Percentiles rank a stretch among this genome's conserved stretches.
These are phyloP conservation scores for Colletotrichum camelliae DNA, from an alignment of 2,329 filamentous ascomycete genomes.

Conservation along the genomic window DNA sequence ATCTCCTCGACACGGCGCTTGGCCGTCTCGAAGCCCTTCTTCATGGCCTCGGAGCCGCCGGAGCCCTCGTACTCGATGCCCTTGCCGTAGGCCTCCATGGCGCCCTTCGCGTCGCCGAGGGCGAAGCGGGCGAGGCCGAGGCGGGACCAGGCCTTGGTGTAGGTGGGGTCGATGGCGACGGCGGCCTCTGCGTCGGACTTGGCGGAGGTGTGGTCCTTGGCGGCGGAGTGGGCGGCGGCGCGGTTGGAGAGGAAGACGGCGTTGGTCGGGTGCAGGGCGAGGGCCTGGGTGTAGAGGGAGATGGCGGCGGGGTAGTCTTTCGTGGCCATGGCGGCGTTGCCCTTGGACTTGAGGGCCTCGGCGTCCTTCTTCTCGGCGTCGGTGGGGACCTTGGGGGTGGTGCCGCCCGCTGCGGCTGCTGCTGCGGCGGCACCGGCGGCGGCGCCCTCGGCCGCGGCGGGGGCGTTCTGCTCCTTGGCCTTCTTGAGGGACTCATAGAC, in stretches of 20 bases:
- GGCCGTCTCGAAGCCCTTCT: conserved; percentile 94
- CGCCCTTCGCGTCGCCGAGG: conserved; percentile 86
- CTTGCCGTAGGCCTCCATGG: conserved; percentile 92
- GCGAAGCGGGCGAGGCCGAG: conserved; percentile 92
- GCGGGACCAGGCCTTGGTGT: conserved; percentile 97
- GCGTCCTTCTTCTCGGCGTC: conserved; percentile 77
- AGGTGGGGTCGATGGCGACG: conserved; percentile 84
- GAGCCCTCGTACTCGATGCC: conserved; percentile 95
- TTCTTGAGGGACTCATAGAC: conserved; percentile 95
- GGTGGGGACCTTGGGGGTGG: conserved; percentile 38
- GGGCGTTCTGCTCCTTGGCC: conserved; percentile 27
- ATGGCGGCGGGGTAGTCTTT: conserved; percentile 89
- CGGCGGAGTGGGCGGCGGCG: conserved; percentile 88
- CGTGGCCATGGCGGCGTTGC: conserved; percentile 92
- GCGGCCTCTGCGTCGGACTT: conserved; percentile 90
- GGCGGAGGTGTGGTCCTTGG: conserved; percentile 83
- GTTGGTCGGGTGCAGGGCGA: conserved; percentile 81
- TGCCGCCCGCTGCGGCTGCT: conserved; percentile 22
- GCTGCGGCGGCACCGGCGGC: conserved; percentile 45
- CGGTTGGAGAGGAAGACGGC: conserved; percentile 98
- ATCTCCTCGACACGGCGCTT: conserved; percentile 87
- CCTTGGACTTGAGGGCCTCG: conserved; percentile 86
- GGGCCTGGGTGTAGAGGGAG: conserved; percentile 85
- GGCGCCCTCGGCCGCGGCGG: neutral
- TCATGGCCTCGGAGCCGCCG: conserved; percentile 96